Evolutionary conservation across 495 filamentous ascomycete species (phyloP).

Genomic region (Ramalina intermedia): DNA sequence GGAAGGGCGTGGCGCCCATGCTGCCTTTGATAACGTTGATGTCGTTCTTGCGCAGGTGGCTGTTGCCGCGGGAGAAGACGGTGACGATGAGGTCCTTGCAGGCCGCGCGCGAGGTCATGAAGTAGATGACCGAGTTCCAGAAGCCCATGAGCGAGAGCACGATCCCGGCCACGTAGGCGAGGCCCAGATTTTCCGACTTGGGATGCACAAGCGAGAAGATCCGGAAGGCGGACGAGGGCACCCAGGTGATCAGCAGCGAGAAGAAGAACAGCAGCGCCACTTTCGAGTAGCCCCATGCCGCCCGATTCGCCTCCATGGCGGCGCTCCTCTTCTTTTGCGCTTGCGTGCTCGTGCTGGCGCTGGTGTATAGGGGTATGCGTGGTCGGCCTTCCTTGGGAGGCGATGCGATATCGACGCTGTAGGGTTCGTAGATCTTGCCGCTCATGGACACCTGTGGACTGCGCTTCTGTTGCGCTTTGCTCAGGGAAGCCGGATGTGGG

Average conservation of each 20-base stretch:
- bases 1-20: background rate
- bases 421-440: background rate
- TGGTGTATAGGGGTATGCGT: background rate
- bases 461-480: background rate
- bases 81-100: slow-evolving; percentile 5
- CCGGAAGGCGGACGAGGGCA: slow-evolving; percentile 66
- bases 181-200: slow-evolving; percentile 35
- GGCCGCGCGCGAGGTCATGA: slow-evolving; percentile 38
- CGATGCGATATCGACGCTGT: background rate
- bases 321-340: slow-evolving; percentile 14
- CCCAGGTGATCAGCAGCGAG: slow-evolving; percentile 72
- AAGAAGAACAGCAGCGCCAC: slow-evolving; percentile 74
- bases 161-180: slow-evolving; percentile 56
- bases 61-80: background rate
- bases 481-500: background rate
- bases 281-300: slow-evolving; percentile 65
- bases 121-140: slow-evolving; percentile 78
- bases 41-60: background rate
- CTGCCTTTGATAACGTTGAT: background rate
- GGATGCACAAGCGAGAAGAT: slow-evolving; percentile 51
- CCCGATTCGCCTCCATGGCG: slow-evolving; percentile 18
- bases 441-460: background rate
- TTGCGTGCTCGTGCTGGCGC: background rate
- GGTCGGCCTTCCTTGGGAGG: background rate
- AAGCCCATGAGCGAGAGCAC: slow-evolving; percentile 78